Base-by-base conservation (phyloP, 345 rosid species). In the Euclidium syriacum region DNA sequence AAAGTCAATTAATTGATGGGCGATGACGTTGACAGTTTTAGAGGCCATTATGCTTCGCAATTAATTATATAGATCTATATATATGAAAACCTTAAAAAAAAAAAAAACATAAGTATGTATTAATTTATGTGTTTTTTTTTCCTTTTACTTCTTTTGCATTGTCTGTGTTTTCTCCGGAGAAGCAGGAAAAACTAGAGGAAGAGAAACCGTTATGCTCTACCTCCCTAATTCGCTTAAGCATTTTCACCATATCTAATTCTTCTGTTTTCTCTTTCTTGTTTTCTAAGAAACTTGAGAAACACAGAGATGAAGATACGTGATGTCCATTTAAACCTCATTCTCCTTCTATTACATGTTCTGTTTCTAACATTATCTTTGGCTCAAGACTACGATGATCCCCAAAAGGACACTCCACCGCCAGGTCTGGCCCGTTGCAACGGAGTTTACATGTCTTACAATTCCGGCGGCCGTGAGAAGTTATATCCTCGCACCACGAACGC, bases 401-500 rank as follows among this genome's bases (percentile, higher is more conserved):
- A 63, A 19, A 63, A 17, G 73, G 70, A 3, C 38, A 52, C 20
- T 46, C 61, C 82, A 3, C 84, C 94, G 0, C 94, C 91, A 2
- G 95, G 71, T 4, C 63, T 77, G 39, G 62, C 71, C 9, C 42
- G 3, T 11, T 94, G 99, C 62, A 78, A 84, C 15, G 99, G 99
- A 0, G 69, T 94, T 10, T 90, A 76, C 81, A 43, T 94, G 52
- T 47, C 80, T 11, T 94, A 90, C 43, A 64, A 36, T 40, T 86
- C 91, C 57, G 78, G 65, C 0, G 75, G 72, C 3, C 77, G 99
- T 6, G 79, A 67, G 30, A 85, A 78, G 68, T 75, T 73, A 33
- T 84, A 65, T 27, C 99, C 99, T 1, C 78, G 61, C 19, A 54
- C 87, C 7, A 78, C 81, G 51, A 90, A 94, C 51, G 87, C 61